These are phyloP conservation scores for Meyerozyma carpophila DNA, from an alignment of 1,139 yeast genomes.

Conservation along the genomic window DNA sequence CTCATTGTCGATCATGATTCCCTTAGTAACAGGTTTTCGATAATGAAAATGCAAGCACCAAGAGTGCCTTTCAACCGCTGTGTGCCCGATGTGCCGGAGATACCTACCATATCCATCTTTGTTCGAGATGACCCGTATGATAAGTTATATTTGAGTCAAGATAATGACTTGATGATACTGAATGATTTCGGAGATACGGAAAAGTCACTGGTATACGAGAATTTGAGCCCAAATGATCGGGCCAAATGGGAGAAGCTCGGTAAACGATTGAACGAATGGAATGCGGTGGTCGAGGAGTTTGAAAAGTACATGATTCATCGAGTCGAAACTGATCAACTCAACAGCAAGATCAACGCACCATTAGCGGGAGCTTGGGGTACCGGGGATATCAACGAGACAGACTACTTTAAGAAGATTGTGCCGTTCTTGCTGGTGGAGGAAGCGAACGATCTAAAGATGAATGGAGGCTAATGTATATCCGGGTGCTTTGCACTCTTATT, in stretches of 20 bases:
- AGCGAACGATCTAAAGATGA: conserved; percentile 33
- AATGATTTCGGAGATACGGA: conserved; percentile 11
- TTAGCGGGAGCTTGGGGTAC: background rate
- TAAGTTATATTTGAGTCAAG: conserved; percentile 29
- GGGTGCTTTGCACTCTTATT: too few relatives aligned
- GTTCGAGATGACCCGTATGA: conserved; percentile 26
- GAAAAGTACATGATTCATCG: conserved; percentile 45
- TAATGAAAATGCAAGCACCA: conserved; percentile 11
- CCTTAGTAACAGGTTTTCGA: conserved; percentile 26
- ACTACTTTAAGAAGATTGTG: conserved; percentile 33
- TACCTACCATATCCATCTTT: conserved; percentile 34
- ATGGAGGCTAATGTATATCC: conserved; percentile 21
- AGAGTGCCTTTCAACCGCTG: conserved; percentile 1
- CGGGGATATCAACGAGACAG: conserved; percentile 21
- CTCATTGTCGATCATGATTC: conserved; percentile 40
- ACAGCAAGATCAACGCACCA: conserved; percentile 4
- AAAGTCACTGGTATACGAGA: conserved; percentile 4
- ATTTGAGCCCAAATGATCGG: conserved; percentile 1
- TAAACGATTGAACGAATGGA: conserved; percentile 65
- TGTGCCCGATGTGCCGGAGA: conserved; percentile 19
- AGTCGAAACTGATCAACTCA: conserved; percentile 32
- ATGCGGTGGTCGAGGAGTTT: conserved; percentile 49
- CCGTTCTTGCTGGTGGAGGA: conserved; percentile 40
- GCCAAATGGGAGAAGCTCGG: conserved; percentile 38
- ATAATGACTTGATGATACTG: conserved; percentile 14